Base-by-base conservation (phyloP, 495 filamentous ascomycete genomes). In the Evernia prunastri region DNA sequence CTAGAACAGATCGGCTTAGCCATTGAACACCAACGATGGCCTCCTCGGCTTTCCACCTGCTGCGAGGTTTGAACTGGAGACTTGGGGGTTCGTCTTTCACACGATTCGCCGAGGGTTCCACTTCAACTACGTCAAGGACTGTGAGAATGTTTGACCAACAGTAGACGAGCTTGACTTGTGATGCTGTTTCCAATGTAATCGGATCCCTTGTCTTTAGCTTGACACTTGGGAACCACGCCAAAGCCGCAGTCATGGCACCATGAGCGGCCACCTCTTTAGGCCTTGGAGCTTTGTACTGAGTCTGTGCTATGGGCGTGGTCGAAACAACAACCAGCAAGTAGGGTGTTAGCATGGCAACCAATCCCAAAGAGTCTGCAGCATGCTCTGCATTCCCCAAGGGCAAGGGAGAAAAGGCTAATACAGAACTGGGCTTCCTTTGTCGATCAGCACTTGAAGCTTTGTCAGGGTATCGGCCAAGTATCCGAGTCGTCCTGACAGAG, bases 91-190 rank as follows among this genome's bases (percentile, higher is more conserved):
- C 88, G 37, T 85, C 81, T 58, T 76, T 79, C 54, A 87, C 83
- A 47, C 78, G 80, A 63, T 86, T 78, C 36, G 90, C 86, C 3
- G 87, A 80, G 8, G 74, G 72, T 51, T 84, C 84, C 27, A 84
- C 78, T 67, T 90, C 88, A 43, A 90, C 86, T 27, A 97, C 82
- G 63, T 99, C 95, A 31, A 97, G 72, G 25, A 97, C 87, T 1
- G 93, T 97, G 63, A 99, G 78, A 36, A 97, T 84, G 70, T 96
- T 96, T 15, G 92, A 97, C 95, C 94, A 99, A 71, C 91, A 96
- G 74, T 97, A 99, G 3, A 90, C 92, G n/a, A 99, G 80, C 72
- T 97, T 97, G 53, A 88, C 86, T 70, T 85, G 85, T 20, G 89
- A 91, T 40, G 76, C 71, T 2, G 77, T 77, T 53, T 80, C 77